These are phyloP conservation scores for Termitomyces sp. DNA, from an alignment of 768 basidiomycete species.

Conservation along the genomic window DNA sequence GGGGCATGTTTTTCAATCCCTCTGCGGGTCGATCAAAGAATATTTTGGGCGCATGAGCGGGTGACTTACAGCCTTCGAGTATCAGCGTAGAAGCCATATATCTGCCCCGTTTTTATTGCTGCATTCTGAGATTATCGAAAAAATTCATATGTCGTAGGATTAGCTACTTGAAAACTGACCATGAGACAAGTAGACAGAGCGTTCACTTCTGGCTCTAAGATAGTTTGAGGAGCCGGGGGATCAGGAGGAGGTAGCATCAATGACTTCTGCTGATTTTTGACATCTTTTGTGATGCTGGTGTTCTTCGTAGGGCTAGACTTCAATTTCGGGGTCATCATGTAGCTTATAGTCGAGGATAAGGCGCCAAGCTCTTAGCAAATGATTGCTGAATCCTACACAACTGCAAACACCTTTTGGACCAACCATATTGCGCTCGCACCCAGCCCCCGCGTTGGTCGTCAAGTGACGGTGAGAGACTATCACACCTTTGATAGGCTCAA, in stretches of 20 bases:
- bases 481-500: no score
- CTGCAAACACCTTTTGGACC: neutral
- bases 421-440: neutral
- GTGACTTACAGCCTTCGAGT: constrained; percentile 53
- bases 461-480: neutral
- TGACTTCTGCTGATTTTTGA: constrained; percentile 20
- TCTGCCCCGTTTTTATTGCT: constrained; percentile 64
- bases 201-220: constrained; percentile 61
- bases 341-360: neutral
- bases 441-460: neutral
- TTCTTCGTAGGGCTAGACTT: constrained; percentile 33
- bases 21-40: constrained; percentile 25
- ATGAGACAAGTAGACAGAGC: constrained; percentile 54
- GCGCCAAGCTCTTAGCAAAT: no score
- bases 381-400: constrained; percentile 1
- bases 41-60: neutral
- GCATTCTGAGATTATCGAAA: constrained; percentile 36
- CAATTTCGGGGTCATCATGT: constrained; percentile 41
- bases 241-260: constrained; percentile 54
- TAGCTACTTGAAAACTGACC: constrained; percentile 26
- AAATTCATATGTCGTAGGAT: constrained; percentile 1
- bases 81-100: constrained; percentile 66
- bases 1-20: constrained; percentile 52
- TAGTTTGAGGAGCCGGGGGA: constrained; percentile 31
- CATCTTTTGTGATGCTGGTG: constrained; percentile 17